Conservation (phyloP, 2,329 filamentous ascomycete genomes). For the Fusarium armeniacum region DNA sequence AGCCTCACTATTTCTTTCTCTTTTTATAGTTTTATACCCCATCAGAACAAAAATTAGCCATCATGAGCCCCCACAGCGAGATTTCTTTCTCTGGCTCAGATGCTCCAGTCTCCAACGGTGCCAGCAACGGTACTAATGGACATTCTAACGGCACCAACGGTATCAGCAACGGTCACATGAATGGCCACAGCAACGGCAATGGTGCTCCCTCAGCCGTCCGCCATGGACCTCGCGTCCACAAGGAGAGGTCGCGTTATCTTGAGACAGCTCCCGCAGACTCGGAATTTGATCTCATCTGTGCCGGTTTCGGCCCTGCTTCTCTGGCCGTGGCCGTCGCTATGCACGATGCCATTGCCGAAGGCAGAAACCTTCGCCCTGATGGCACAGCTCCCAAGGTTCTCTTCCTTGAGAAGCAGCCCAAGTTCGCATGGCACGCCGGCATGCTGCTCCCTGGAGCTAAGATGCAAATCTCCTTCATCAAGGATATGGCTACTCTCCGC, state of each 20-base stretch:
- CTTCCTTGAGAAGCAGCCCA: conserved; percentile 87
- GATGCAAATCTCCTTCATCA: conserved; percentile 99
- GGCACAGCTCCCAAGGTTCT: conserved; percentile 75
- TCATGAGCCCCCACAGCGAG: conserved; percentile 57
- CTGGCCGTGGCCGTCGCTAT: conserved; percentile 90
- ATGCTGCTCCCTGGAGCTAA: conserved; percentile 94
- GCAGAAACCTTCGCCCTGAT: conserved; percentile 58
- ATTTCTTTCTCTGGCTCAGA: conserved; percentile 50
- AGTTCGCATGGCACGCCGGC: conserved; percentile 93
- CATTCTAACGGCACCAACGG: conserved; percentile 29
- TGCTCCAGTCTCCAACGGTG: conserved; percentile 39
- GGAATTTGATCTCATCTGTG: conserved; percentile 86
- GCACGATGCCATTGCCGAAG: conserved; percentile 78
- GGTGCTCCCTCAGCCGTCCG: conserved; percentile 38
- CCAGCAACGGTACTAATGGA: conserved; percentile 31
- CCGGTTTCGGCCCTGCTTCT: conserved; percentile 93
- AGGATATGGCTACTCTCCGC: conserved; percentile 90
- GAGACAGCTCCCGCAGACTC: conserved; percentile 63
- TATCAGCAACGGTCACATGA: conserved; percentile 25
- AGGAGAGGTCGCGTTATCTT: conserved; percentile 45
- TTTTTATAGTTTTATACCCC: conserved; percentile 23
- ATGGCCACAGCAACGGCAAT: conserved; percentile 45
- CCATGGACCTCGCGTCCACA: conserved; percentile 43
- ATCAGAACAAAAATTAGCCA: conserved; percentile 31
- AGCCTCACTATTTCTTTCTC: conserved; percentile 3